Conservation (phyloP, 108 stramenopile species). For the Nitzschia palea region DNA sequence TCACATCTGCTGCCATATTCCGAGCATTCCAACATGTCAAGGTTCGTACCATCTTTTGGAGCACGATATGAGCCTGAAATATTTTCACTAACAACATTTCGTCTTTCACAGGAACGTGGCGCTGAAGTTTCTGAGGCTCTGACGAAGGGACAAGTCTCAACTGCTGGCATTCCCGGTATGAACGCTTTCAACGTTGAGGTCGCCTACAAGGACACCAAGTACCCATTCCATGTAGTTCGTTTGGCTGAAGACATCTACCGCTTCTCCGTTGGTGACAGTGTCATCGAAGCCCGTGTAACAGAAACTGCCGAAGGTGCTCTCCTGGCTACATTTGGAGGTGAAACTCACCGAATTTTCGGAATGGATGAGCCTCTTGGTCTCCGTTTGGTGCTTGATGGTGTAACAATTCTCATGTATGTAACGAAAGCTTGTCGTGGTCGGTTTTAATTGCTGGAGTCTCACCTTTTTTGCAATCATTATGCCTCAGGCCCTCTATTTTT, state of each 20-base stretch:
- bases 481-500: slow-evolving; percentile 86
- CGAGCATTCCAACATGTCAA: slow-evolving; percentile 85
- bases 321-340: slow-evolving; percentile 90
- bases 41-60: slow-evolving; percentile 9
- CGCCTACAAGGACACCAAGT: slow-evolving; percentile 91
- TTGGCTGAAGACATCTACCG: slow-evolving; percentile 72
- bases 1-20: slow-evolving; percentile 88
- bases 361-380: slow-evolving; percentile 97
- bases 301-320: slow-evolving; percentile 92
- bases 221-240: slow-evolving; percentile 89
- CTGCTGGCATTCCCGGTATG: slow-evolving; percentile 77
- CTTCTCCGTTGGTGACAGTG: slow-evolving; percentile 74
- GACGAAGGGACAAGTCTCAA: slow-evolving; percentile 91
- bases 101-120: slow-evolving; percentile 43
- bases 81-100: no score
- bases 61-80: neutral
- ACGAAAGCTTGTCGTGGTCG: neutral
- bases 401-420: slow-evolving; percentile 82
- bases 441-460: neutral
- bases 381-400: slow-evolving; percentile 82
- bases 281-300: slow-evolving; percentile 70
- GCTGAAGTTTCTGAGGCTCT: slow-evolving; percentile 77
- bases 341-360: slow-evolving; percentile 89
- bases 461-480: neutral
- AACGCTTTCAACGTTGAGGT: slow-evolving; percentile 91